Conservation (phyloP, 2,329 filamentous ascomycete species). For the Trichoderma cornu-damae region DNA sequence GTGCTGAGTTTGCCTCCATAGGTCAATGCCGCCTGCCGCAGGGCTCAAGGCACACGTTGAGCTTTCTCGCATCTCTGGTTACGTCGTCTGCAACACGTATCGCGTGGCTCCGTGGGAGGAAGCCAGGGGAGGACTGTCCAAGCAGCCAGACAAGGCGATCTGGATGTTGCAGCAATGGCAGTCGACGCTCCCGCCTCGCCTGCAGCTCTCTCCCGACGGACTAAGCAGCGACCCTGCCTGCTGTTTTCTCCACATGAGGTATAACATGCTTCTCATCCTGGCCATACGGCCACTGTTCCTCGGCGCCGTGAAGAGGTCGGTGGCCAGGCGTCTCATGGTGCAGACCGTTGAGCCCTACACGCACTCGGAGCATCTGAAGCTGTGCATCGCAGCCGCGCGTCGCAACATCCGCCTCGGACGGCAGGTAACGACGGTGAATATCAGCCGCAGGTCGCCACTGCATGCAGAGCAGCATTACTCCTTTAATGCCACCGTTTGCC, state of each 20-base stretch:
- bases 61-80: slow-evolving; percentile 43
- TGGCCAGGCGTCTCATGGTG: slow-evolving; percentile 38
- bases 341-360: slow-evolving; percentile 24
- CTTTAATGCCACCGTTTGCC: slow-evolving; percentile 46
- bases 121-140: slow-evolving; percentile 25
- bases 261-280: slow-evolving; percentile 48
- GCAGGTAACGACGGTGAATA: slow-evolving; percentile 35
- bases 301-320: slow-evolving; percentile 42
- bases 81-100: slow-evolving; percentile 46
- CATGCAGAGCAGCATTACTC: slow-evolving; percentile 44
- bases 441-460: slow-evolving; percentile 36
- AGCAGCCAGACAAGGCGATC: slow-evolving; percentile 38
- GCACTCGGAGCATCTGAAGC: slow-evolving; percentile 30
- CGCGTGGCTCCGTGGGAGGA: slow-evolving; percentile 34
- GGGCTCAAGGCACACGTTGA: slow-evolving; percentile 45
- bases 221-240: slow-evolving; percentile 39
- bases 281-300: slow-evolving; percentile 46
- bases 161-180: slow-evolving; percentile 41
- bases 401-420: slow-evolving; percentile 43
- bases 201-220: slow-evolving; percentile 35
- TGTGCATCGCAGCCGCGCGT: slow-evolving; percentile 42
- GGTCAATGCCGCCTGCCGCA: slow-evolving; percentile 39
- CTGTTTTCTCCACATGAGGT: slow-evolving; percentile 45
- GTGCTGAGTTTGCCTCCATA: slow-evolving; percentile 21
- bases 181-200: slow-evolving; percentile 32